Evolutionary conservation across 345 rosid genomes (phyloP).

Genomic region (Erysimum cheiranthoides): DNA sequence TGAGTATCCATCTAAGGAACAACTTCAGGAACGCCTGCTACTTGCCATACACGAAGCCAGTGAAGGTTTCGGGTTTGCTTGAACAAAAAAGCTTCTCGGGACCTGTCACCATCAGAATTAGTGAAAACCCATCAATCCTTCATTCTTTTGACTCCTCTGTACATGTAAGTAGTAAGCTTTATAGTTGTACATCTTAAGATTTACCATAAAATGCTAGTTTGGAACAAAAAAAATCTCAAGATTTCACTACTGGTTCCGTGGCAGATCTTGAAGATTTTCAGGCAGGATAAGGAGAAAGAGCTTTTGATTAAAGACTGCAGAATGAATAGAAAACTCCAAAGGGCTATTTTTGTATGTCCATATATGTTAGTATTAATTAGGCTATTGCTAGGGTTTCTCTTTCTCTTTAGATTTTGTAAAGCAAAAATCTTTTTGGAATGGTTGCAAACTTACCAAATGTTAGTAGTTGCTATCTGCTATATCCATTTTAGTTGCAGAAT

Average conservation of each 20-base stretch:
- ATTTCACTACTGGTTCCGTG: not conserved
- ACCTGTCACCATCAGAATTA: constrained; percentile 9
- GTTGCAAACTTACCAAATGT: constrained; percentile 31
- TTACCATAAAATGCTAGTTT: not conserved
- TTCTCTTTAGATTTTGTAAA: constrained; percentile 39
- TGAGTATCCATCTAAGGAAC: constrained; percentile 80
- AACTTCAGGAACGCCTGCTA: constrained; percentile 81
- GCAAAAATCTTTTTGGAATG: constrained; percentile 26
- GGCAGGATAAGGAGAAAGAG: constrained; percentile 36
- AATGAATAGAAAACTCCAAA: constrained; percentile 32
- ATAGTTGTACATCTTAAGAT: not conserved
- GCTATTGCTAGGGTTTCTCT: constrained; percentile 19
- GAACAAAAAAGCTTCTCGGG: constrained; percentile 31
- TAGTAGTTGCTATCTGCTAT: not conserved
- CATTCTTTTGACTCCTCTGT: constrained; percentile 44
- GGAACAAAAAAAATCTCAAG: constrained; percentile 2
- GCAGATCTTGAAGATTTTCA: constrained; percentile 43
- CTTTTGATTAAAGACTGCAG: constrained; percentile 25
- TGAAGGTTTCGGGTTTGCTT: constrained; percentile 98
- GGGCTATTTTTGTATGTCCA: constrained; percentile 41
- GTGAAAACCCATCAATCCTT: constrained; percentile 30
- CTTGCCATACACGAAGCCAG: constrained; percentile 97
- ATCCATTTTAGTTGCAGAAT: constrained; percentile 16
- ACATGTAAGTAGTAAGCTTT: constrained; percentile 37
- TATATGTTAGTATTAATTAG: constrained; percentile 37